Evolutionary conservation across 2,329 filamentous ascomycete species (phyloP).

Genomic region (Aspergillus sojae): DNA sequence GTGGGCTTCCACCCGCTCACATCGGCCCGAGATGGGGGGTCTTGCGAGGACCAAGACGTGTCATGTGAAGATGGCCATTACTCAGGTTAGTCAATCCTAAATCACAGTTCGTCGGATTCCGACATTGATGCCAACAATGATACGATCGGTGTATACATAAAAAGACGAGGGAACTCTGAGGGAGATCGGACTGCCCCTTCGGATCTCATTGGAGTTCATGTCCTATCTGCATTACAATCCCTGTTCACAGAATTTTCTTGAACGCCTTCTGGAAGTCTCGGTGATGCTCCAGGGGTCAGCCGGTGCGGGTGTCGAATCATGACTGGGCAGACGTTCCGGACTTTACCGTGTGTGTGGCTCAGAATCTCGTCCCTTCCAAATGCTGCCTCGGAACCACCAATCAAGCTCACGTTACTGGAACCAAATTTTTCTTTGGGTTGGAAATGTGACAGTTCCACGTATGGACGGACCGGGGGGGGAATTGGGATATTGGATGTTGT

Average conservation of each 20-base stretch:
- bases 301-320: slow-evolving; percentile 5
- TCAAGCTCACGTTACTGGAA: not conserved
- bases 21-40: slow-evolving; percentile 6
- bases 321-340: slow-evolving; percentile 11
- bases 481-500: not conserved
- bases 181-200: not conserved
- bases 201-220: not conserved
- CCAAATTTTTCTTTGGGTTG: not conserved
- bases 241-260: slow-evolving; percentile 3
- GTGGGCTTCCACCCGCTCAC: not conserved
- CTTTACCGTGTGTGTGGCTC: slow-evolving; percentile 15
- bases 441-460: not conserved
- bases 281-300: slow-evolving; percentile 4
- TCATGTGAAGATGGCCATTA: not conserved
- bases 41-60: not conserved
- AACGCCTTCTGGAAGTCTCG: slow-evolving; percentile 2
- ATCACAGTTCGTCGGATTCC: too few relatives aligned
- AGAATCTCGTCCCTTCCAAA: not conserved
- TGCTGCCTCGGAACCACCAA: not conserved
- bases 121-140: too few relatives aligned
- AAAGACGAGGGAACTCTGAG: too few relatives aligned
- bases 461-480: not conserved
- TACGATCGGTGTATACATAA: too few relatives aligned
- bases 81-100: too few relatives aligned
- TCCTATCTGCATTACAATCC: not conserved